Conservation (phyloP, 129 eudicot genomes). For the Ambrosia trifida region DNA sequence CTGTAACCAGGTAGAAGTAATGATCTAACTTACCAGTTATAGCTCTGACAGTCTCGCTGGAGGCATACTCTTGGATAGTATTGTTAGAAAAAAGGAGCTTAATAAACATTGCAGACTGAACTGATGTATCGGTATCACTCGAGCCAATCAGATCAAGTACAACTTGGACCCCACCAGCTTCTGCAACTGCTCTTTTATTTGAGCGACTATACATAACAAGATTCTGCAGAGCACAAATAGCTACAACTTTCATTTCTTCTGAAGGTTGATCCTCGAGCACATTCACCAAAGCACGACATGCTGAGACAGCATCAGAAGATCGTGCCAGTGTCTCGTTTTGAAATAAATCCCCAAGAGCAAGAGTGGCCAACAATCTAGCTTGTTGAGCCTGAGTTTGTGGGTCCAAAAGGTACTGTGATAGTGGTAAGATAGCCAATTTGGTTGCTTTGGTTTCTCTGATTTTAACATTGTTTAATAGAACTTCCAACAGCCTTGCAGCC, state of each 20-base stretch:
- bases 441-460: conserved; percentile 89
- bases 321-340: conserved; percentile 94
- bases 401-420: conserved; percentile 94
- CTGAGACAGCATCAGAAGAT: conserved; percentile 89
- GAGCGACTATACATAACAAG: conserved; percentile 97
- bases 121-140: conserved; percentile 93
- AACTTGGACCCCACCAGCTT: conserved; percentile 98
- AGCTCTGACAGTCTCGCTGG: conserved; percentile 99
- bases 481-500: conserved; percentile 91
- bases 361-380: conserved; percentile 88
- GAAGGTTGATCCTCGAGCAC: conserved; percentile 97
- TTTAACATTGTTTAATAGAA: conserved; percentile 76
- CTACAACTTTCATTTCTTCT: conserved; percentile 98
- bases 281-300: conserved; percentile 95
- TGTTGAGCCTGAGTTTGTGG: conserved; percentile 99
- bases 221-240: conserved; percentile 94
- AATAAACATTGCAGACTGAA: conserved; percentile 94
- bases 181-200: conserved; percentile 98
- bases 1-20: conserved; percentile 5
- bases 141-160: conserved; percentile 91
- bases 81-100: conserved; percentile 91
- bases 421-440: conserved; percentile 77
- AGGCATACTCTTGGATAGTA: conserved; percentile 97
- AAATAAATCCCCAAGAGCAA: conserved; percentile 96
- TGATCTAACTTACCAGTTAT: conserved; percentile 69